Conservation (phyloP, 1,139 yeast species). For the Geotrichum carabidarum region DNA sequence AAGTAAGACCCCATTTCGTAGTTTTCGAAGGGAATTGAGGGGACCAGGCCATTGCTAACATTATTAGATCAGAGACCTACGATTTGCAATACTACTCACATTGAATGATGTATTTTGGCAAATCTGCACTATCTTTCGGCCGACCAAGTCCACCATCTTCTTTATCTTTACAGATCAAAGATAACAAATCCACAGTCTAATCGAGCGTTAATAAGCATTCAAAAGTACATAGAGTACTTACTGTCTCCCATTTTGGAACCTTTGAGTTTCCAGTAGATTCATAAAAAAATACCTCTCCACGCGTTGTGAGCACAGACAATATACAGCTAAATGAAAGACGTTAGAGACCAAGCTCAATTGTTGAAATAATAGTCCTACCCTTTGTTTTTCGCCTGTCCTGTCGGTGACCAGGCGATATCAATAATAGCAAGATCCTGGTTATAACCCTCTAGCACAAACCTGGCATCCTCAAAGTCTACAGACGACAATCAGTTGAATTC, state of each 20-base stretch:
- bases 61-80: not conserved
- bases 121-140: conserved; percentile 8
- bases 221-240: not conserved
- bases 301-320: conserved; percentile 14
- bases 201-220: not conserved
- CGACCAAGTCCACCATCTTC: conserved; percentile 11
- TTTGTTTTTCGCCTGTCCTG: conserved; percentile 13
- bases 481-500: not conserved
- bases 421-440: conserved; percentile 15
- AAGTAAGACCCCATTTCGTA: conserved; percentile 14
- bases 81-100: conserved; percentile 4
- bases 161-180: conserved; percentile 1
- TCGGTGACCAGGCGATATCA: conserved; percentile 16
- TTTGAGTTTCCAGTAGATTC: conserved; percentile 11
- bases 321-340: conserved; percentile 6
- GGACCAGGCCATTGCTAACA: conserved; percentile 15
- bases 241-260: conserved; percentile 12
- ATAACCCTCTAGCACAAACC: conserved; percentile 8
- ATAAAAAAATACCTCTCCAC: conserved; percentile 16
- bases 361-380: conserved; percentile 10
- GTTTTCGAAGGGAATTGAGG: conserved; percentile 8
- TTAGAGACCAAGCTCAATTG: not conserved
- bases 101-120: conserved; percentile 9
- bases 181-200: conserved; percentile 11
- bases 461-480: conserved; percentile 14